Percentiles rank a stretch among this genome's conserved stretches.
phyloP scores from a whole-genome alignment of 106 monocot species.

The Allium fistulosum region DNA sequence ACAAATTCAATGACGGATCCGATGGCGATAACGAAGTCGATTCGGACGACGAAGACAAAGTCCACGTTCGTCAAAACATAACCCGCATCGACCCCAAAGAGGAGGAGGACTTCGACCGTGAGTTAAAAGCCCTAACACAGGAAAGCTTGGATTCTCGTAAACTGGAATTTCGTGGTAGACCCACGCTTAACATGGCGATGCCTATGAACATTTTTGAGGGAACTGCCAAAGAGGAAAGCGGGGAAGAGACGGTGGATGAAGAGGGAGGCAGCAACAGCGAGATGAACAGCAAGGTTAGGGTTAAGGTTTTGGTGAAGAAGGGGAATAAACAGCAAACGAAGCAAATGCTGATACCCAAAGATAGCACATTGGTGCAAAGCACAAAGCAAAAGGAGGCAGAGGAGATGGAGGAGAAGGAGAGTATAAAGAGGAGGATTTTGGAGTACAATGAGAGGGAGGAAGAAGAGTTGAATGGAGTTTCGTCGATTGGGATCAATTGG shows the following conservation, averaged over 20 bases:
- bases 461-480: slow-evolving; percentile 63
- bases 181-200: slow-evolving; percentile 85
- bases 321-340: slow-evolving; percentile 95
- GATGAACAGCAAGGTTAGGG: slow-evolving; percentile 48
- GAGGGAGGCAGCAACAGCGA: slow-evolving; percentile 36
- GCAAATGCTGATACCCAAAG: slow-evolving; percentile 82
- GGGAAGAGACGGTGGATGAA: slow-evolving; percentile 79
- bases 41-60: slow-evolving; percentile 82
- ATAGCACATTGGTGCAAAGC: slow-evolving; percentile 78
- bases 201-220: slow-evolving; percentile 95
- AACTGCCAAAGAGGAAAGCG: slow-evolving; percentile 76
- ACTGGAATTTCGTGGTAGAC: slow-evolving; percentile 57
- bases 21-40: slow-evolving; percentile 71
- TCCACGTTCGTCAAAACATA: slow-evolving; percentile 67
- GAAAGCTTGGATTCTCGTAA: slow-evolving; percentile 92
- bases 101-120: slow-evolving; percentile 86
- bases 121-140: slow-evolving; percentile 78
- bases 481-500: slow-evolving; percentile 43
- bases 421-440: slow-evolving; percentile 77
- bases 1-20: slow-evolving; percentile 58
- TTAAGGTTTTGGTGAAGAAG: slow-evolving; percentile 86
- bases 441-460: slow-evolving; percentile 99
- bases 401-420: slow-evolving; percentile 92
- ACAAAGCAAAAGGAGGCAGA: slow-evolving; percentile 88
- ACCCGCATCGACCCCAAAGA: slow-evolving; percentile 74